A percentile compares a stretch with the other conserved stretches of the same genome.
Evolutionary conservation across 768 basidiomycete genomes (phyloP).

Genomic region (Termitomyces sp.): DNA sequence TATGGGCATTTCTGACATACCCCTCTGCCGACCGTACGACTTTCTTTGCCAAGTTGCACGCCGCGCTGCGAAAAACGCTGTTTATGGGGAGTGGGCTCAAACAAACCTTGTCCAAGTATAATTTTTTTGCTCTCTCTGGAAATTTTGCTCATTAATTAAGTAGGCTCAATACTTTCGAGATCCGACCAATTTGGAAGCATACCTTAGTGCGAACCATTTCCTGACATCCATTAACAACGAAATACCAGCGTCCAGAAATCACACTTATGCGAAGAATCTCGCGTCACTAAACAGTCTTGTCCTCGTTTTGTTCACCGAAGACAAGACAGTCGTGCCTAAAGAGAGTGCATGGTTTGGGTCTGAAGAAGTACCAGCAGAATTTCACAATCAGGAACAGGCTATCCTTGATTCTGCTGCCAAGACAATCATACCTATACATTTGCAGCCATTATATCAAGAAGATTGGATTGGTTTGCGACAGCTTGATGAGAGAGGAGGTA

Average conservation of each 20-base stretch:
- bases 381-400: conserved; percentile 10
- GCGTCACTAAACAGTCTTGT: conserved; percentile 62
- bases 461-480: conserved; percentile 79
- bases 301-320: conserved; percentile 69
- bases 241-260: conserved; percentile 45
- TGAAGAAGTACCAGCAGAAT: conserved; percentile 44
- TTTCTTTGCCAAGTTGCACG: conserved; percentile 67
- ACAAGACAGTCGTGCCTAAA: conserved; percentile 78
- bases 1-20: conserved; percentile 80
- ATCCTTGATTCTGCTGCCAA: conserved; percentile 9
- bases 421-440: conserved; percentile 62
- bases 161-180: conserved; percentile 90
- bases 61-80: conserved; percentile 54
- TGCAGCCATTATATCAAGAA: conserved; percentile 68
- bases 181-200: conserved; percentile 51
- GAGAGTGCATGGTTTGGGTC: conserved; percentile 88
- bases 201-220: conserved; percentile 62
- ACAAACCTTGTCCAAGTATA: conserved; percentile 66
- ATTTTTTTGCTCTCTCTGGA: neutral
- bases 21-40: conserved; percentile 60
- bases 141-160: neutral
- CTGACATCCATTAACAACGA: conserved; percentile 82
- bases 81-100: conserved; percentile 78
- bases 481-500: conserved; percentile 62
- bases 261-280: conserved; percentile 58